Evolutionary conservation across 1,284 basidiomycete genomes (phyloP), one percentile per base, ranked within the genome.

Genomic region (Ustilago cynodontis): DNA sequence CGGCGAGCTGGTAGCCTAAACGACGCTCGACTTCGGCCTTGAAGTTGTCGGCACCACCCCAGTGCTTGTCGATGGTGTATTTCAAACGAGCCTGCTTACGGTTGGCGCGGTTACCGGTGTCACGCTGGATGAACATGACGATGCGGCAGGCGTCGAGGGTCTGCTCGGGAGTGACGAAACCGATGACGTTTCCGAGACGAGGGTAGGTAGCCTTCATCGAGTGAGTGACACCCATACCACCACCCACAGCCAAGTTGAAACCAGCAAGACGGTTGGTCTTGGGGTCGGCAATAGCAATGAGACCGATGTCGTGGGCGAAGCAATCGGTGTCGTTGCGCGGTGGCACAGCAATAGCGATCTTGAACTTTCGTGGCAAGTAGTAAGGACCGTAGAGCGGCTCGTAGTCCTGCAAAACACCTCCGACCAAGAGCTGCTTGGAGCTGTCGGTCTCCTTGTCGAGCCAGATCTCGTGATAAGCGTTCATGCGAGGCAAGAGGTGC

Each of bases 161-260:
- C 86, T 99, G 92, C 73, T 96, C 94, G 16, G 91, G 89, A 1
- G 92, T 93, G 82, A 94, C 94, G 89, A 98, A 99, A 61, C 96
- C 97, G 77, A 99, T 90, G 29, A 98, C 88, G 82, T 92, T 92
- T 55, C 91, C 95, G 47, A 93, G 87, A 71, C 97, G 92, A 51
- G 97, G 97, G 87, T 99, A 99, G 0, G 96, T 99, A 89, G 96
- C 95, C 89, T 98, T 99, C 90, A 94, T 97, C 59, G 93, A 94
- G 86, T 99, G 95, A 0, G 96, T 98, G 52, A 99, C 96, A 87
- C 96, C 96, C 96, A 99, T 99, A 66, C 96, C 97, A 84, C 96
- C 96, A 80, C 96, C 87, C 18, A 87, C 80, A 6, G 82, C 72
- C 43, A 87, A 77, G 81, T 88, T 88, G 84, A 87, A 87, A 39